Percentiles rank a stretch among this genome's conserved stretches.
Conservation (phyloP, 2,329 filamentous ascomycete genomes). For the Orbilia brochopaga region DNA sequence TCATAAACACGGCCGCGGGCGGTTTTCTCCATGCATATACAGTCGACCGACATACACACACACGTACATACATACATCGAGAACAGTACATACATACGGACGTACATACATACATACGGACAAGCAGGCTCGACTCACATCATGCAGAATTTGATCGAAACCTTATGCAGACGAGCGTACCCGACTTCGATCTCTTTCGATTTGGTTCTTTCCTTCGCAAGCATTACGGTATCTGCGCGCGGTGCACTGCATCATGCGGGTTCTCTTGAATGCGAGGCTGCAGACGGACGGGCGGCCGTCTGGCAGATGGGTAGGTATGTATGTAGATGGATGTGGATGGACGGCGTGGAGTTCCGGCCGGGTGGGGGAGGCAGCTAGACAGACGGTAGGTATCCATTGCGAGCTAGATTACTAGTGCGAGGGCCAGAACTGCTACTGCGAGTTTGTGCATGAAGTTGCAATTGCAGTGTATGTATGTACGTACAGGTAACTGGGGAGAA, state of each 20-base stretch:
- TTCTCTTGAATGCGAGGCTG: constrained; percentile 1
- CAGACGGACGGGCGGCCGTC: constrained; percentile 2
- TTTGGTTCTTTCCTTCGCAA: constrained; percentile 41
- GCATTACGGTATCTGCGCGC: not conserved
- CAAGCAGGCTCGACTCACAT: not conserved
- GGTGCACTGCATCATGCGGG: not conserved
- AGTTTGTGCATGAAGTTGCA: not conserved
- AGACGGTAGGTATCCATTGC: not conserved
- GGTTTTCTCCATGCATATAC: not conserved
- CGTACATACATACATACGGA: constrained; percentile 6
- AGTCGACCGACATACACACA: too few species aligned
- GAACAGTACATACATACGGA: constrained; percentile 3
- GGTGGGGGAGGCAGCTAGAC: not conserved
- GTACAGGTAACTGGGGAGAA: not conserved
- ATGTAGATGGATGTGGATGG: not conserved
- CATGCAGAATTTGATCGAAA: not conserved
- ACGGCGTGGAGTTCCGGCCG: constrained; percentile 1
- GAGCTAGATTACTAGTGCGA: not conserved
- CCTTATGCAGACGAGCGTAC: constrained; percentile 3
- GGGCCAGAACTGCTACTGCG: not conserved
- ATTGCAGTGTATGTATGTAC: too few species aligned
- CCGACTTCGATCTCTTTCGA: constrained; percentile 48
- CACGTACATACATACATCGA: not conserved
- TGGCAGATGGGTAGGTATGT: constrained; percentile 19
- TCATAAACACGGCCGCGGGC: constrained; percentile 32